These are phyloP conservation scores for Bipolaris oryzae DNA, from an alignment of 2,329 filamentous ascomycete species.

Conservation along the genomic window DNA sequence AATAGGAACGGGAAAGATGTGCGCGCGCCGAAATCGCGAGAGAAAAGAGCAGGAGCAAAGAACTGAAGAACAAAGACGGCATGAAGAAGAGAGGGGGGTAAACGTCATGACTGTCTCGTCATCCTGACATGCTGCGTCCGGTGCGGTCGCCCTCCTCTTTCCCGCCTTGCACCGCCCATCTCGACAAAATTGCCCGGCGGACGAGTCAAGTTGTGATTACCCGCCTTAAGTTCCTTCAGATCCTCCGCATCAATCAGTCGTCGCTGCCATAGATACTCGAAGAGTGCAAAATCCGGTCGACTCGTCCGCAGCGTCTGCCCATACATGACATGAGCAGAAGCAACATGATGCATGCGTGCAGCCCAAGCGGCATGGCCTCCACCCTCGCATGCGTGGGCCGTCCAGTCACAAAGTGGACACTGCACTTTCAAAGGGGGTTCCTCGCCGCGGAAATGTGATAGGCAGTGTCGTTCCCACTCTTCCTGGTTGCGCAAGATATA, in stretches of 20 bases:
- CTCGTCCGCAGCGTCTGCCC: slow-evolving; percentile 34
- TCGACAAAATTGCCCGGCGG: slow-evolving; percentile 29
- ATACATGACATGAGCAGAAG: slow-evolving; percentile 26
- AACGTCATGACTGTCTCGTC: slow-evolving; percentile 6
- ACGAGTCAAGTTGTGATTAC: slow-evolving; percentile 33
- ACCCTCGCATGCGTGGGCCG: slow-evolving; percentile 9
- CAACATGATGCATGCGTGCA: slow-evolving; percentile 38
- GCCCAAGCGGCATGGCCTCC: slow-evolving; percentile 34
- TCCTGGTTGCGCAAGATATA: slow-evolving; percentile 27
- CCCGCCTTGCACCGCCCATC: slow-evolving; percentile 17
- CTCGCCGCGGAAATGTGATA: slow-evolving; percentile 42
- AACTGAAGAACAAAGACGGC: background rate
- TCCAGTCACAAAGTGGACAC: slow-evolving; percentile 44
- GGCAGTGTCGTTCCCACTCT: slow-evolving; percentile 42
- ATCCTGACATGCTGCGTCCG: slow-evolving; percentile 22
- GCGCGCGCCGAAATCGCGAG: background rate
- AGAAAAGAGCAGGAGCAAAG: background rate
- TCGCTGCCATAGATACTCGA: slow-evolving; percentile 39
- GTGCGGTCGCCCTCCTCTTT: slow-evolving; percentile 15
- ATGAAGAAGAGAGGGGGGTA: background rate
- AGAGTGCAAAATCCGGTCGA: slow-evolving; percentile 39
- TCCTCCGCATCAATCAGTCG: slow-evolving; percentile 41
- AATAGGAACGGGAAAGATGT: background rate
- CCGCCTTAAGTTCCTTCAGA: slow-evolving; percentile 41
- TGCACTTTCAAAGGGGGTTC: slow-evolving; percentile 36